These are phyloP conservation scores for Gnomoniopsis smithogilvyi DNA, from an alignment of 2,329 filamentous ascomycete species.

Conservation along the genomic window DNA sequence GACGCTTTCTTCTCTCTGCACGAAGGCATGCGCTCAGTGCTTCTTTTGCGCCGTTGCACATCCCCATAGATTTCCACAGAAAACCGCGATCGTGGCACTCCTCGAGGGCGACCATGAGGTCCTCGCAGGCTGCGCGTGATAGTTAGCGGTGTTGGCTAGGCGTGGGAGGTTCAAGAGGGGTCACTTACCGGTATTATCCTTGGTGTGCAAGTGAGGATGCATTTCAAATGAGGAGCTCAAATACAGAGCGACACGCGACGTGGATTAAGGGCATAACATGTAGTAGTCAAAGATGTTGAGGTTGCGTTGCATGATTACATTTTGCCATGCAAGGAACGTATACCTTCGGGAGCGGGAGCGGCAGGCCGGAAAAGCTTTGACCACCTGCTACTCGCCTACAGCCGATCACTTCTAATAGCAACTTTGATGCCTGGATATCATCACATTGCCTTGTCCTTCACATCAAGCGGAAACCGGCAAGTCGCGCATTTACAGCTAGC, in stretches of 20 bases:
- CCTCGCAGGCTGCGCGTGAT: slow-evolving; percentile 72
- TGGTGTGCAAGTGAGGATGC: slow-evolving; percentile 97
- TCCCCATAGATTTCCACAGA: slow-evolving; percentile 84
- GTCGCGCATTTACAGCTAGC: background rate
- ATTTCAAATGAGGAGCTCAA: slow-evolving; percentile 49
- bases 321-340: background rate
- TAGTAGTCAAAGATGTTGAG: background rate
- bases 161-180: background rate
- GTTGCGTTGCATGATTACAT: too few species aligned
- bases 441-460: background rate
- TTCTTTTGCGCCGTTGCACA: slow-evolving; percentile 84
- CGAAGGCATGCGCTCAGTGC: slow-evolving; percentile 83
- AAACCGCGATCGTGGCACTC: slow-evolving; percentile 94
- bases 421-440: too few species aligned
- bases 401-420: too few species aligned
- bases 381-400: background rate
- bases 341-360: background rate
- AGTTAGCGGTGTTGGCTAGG: background rate
- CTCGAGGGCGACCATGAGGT: slow-evolving; percentile 89
- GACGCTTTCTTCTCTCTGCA: slow-evolving; percentile 74
- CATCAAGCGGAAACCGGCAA: background rate
- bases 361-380: background rate
- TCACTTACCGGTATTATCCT: slow-evolving; percentile 75
- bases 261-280: background rate
- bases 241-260: too few species aligned